Percentiles rank a stretch among this genome's conserved stretches.
phyloP scores from a whole-genome alignment of 805 yeast genomes.

The Yamadazyma endophytica region DNA sequence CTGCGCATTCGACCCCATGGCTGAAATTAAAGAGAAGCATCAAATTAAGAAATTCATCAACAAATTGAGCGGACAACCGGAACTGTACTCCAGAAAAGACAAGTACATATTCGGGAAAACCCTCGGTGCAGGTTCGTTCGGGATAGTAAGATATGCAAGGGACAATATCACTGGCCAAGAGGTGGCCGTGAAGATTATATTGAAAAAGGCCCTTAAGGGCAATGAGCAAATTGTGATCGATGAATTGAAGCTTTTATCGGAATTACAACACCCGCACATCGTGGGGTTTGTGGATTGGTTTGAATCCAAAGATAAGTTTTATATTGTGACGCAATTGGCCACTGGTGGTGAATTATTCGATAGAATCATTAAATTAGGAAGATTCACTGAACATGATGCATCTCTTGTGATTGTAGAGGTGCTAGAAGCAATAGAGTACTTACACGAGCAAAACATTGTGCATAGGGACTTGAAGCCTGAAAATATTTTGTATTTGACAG shows the following conservation, averaged over 20 bases:
- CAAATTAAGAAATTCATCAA: conserved; percentile 39
- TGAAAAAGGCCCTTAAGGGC: conserved; percentile 80
- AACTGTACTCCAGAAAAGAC: conserved; percentile 59
- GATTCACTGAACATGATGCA: conserved; percentile 88
- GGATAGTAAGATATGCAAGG: conserved; percentile 81
- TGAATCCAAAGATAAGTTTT: conserved; percentile 87
- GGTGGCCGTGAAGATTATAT: conserved; percentile 85
- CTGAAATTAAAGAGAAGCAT: conserved; percentile 11
- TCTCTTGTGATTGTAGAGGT: conserved; percentile 69
- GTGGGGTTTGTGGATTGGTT: conserved; percentile 92
- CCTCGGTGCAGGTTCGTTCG: conserved; percentile 93
- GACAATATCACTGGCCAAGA: conserved; percentile 49
- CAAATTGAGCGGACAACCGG: conserved; percentile 70
- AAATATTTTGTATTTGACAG: conserved; percentile 71
- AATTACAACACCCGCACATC: conserved; percentile 76
- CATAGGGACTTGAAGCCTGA: conserved; percentile 96
- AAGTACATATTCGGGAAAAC: conserved; percentile 77
- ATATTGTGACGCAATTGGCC: conserved; percentile 90
- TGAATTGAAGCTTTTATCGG: conserved; percentile 67
- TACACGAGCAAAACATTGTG: conserved; percentile 75
- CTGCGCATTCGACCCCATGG: not conserved
- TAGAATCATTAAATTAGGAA: conserved; percentile 73
- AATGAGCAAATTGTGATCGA: conserved; percentile 74
- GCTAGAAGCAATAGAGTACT: conserved; percentile 70
- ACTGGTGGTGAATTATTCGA: conserved; percentile 96